Evolutionary conservation across 2,329 filamentous ascomycete species (phyloP).

Genomic region (Cryphonectria naterciae): DNA sequence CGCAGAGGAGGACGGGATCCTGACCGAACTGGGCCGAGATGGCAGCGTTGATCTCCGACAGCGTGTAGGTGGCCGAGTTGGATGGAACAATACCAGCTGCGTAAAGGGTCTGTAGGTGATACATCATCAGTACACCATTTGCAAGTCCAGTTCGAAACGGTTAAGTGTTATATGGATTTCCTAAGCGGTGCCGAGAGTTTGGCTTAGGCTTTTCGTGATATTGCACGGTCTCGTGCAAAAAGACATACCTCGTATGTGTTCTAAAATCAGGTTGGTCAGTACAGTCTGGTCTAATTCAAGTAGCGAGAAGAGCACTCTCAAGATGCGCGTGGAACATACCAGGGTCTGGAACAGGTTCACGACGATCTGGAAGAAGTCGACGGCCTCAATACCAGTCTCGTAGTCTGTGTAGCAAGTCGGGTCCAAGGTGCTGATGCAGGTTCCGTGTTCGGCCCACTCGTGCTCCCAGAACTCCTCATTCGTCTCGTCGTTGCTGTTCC

Average conservation of each 20-base stretch:
- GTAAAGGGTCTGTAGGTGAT: conserved; percentile 13
- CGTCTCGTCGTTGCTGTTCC: conserved; percentile 24
- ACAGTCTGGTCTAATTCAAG: neutral
- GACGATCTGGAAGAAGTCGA: conserved; percentile 25
- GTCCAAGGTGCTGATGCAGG: conserved; percentile 26
- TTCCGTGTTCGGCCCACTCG: conserved; percentile 27
- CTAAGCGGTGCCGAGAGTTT: neutral
- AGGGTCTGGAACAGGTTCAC: conserved; percentile 24
- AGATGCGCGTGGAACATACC: conserved; percentile 2
- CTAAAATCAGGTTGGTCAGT: conserved; percentile 3
- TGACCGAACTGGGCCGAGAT: conserved; percentile 25
- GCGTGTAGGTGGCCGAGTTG: conserved; percentile 24
- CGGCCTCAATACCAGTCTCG: conserved; percentile 26
- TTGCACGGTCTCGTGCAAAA: neutral
- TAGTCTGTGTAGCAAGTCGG: conserved; percentile 24
- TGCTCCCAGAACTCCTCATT: conserved; percentile 28
- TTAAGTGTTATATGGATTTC: neutral
- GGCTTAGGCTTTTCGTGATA: neutral
- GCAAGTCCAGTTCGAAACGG: neutral
- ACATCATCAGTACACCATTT: neutral
- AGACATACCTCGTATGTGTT: conserved; percentile 26
- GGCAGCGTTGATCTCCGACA: conserved; percentile 18
- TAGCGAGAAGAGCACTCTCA: neutral
- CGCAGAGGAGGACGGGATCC: conserved; percentile 24
- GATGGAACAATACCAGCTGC: conserved; percentile 27